Conservation (phyloP, 73 alveolate species). For the Paraurostyla sp. region DNA sequence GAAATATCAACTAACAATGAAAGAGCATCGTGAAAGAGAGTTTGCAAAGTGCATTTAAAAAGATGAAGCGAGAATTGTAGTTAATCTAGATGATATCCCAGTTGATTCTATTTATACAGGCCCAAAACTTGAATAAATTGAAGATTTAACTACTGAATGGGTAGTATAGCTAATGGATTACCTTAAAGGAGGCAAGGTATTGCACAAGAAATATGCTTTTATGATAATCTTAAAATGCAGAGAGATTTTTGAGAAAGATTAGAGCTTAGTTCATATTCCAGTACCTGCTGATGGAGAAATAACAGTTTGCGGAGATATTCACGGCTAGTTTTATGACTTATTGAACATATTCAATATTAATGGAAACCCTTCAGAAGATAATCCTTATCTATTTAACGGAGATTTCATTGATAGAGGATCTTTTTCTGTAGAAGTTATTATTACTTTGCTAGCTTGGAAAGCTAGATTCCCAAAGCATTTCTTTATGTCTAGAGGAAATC, state of each 20-base stretch:
- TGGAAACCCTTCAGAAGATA: slow-evolving; percentile 94
- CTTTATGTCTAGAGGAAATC: slow-evolving; percentile 98
- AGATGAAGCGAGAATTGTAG: slow-evolving; percentile 76
- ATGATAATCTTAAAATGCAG: slow-evolving; percentile 81
- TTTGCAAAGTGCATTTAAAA: slow-evolving; percentile 86
- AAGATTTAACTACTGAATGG: slow-evolving; percentile 86
- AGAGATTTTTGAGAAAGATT: slow-evolving; percentile 78
- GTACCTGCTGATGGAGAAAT: slow-evolving; percentile 89
- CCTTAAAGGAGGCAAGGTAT: slow-evolving; percentile 87
- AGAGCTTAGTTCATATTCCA: slow-evolving; percentile 78
- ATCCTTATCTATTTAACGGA: slow-evolving; percentile 98
- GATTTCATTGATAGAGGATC: slow-evolving; percentile 99
- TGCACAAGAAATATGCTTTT: slow-evolving; percentile 94
- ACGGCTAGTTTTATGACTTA: slow-evolving; percentile 97
- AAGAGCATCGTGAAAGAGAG: slow-evolving; percentile 85
- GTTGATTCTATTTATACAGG: slow-evolving; percentile 93
- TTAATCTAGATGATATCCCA: slow-evolving; percentile 81
- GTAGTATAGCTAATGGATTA: slow-evolving; percentile 89
- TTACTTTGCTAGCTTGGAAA: slow-evolving; percentile 95
- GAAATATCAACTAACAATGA: slow-evolving; percentile 82
- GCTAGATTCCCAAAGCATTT: slow-evolving; percentile 93
- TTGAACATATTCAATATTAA: slow-evolving; percentile 91
- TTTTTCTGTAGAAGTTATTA: slow-evolving; percentile 96
- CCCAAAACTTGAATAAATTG: slow-evolving; percentile 86
- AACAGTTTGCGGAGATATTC: slow-evolving; percentile 98